Base-by-base conservation (phyloP, 129 eudicot genomes). In the Logfia minima region DNA sequence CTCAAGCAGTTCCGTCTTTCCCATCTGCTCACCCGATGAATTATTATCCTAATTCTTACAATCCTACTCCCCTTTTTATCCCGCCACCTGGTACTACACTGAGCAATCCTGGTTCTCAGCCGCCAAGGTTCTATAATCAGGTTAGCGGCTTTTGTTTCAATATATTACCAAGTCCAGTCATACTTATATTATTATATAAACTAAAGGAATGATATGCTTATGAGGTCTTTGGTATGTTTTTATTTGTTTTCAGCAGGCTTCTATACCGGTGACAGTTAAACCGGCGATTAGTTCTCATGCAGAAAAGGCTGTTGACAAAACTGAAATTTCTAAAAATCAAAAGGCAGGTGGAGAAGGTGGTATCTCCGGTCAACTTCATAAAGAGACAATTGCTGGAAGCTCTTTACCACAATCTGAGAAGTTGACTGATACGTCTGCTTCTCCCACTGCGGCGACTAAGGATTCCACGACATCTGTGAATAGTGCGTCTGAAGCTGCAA, bases 101-200 rank as follows among this genome's bases (percentile, higher is more conserved):
- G 69, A 71, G 74, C 43, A 69, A 80, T 71, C 74, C 98, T 29
- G 74, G 80, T 84, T 66, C 90, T 37, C 97, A 89, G 83, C 82
- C 88, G 37, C 90, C 83, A 8, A 83, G 90, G 87, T 74, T 76
- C 55, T 74, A 81, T 81, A 89, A 80, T 83, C 95, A 88, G 90
- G 97, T 83, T 82, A 80, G 85, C 75, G 45, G 55, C 55, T 71
- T 55, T 77, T 32, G 4, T 29, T 66, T 8, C 9, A 29, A 28
- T 60, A 68, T 65, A 73, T 68, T 26, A 48, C 16, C n/a, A 1
- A 48, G 55, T 48, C 55, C 18, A 48, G 5, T 11, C 55, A 48
- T 13, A 48, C 5, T 48, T 3, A 45, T 45, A 13, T 13, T 45
- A 45, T 45, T 45, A 3, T 65, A 29, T 28, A 65, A 19, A 11